Evolutionary conservation across 495 filamentous ascomycete species (phyloP).

Genomic region (Xylaria grammica): DNA sequence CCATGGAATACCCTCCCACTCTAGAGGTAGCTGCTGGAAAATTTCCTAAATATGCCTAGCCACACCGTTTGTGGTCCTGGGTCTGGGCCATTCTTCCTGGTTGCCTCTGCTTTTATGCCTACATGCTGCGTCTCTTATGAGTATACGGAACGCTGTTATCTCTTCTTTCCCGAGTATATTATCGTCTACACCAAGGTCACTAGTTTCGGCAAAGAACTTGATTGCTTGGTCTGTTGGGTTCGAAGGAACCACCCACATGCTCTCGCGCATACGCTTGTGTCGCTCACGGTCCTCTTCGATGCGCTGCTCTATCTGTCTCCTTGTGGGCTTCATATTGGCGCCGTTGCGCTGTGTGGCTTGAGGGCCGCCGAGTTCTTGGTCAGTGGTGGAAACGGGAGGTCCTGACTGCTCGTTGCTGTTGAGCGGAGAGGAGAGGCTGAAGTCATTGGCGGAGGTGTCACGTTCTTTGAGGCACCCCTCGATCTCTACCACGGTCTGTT

Average conservation of each 20-base stretch:
- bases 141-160: slow-evolving; percentile 57
- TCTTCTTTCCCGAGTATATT: slow-evolving; percentile 75
- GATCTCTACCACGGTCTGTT: slow-evolving; percentile 74
- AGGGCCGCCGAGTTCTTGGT: slow-evolving; percentile 40
- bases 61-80: slow-evolving; percentile 15
- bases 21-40: slow-evolving; percentile 12
- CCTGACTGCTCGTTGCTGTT: slow-evolving; percentile 38
- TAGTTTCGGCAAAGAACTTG: slow-evolving; percentile 75
- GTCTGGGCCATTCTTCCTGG: slow-evolving; percentile 3
- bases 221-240: slow-evolving; percentile 70
- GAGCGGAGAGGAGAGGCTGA: slow-evolving; percentile 43
- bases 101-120: slow-evolving; percentile 9
- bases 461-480: slow-evolving; percentile 79
- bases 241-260: slow-evolving; percentile 80
- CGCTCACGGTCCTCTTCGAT: slow-evolving; percentile 97
- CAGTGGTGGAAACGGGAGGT: slow-evolving; percentile 31
- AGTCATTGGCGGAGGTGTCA: slow-evolving; percentile 54
- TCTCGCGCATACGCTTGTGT: slow-evolving; percentile 88
- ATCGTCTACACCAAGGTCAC: slow-evolving; percentile 85
- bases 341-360: slow-evolving; percentile 36
- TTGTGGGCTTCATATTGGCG: slow-evolving; percentile 65
- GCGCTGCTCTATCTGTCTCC: slow-evolving; percentile 87
- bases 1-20: background rate
- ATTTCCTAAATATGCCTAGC: slow-evolving; percentile 11
- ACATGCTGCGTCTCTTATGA: slow-evolving; percentile 16